These are phyloP conservation scores for Phlebiopsis flavidoalba DNA, from an alignment of 768 basidiomycete species.

Conservation along the genomic window DNA sequence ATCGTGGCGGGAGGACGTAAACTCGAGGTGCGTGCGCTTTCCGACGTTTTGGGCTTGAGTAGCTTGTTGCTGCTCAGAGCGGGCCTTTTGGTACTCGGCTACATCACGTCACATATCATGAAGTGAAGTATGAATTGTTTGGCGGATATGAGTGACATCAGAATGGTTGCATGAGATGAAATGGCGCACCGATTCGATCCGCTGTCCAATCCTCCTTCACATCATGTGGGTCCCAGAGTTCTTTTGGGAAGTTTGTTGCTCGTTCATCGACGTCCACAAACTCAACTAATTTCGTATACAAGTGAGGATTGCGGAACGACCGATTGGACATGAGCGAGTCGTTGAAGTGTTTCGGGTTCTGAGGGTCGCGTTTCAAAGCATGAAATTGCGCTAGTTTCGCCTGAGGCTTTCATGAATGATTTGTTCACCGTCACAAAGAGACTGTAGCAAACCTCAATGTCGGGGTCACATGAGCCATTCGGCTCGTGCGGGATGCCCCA, in stretches of 20 bases:
- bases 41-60: constrained; percentile 28
- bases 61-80: constrained; percentile 36
- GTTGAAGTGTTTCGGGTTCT: constrained; percentile 84
- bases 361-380: constrained; percentile 56
- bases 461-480: constrained; percentile 51
- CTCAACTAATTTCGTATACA: constrained; percentile 94
- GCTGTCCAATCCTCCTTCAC: constrained; percentile 70
- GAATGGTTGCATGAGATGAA: background rate
- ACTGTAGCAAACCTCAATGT: constrained; percentile 45
- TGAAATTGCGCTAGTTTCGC: constrained; percentile 79
- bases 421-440: background rate
- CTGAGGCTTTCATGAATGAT: constrained; percentile 33
- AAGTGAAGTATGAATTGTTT: background rate
- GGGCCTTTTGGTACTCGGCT: constrained; percentile 38
- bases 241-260: constrained; percentile 71
- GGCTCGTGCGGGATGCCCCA: constrained; percentile 75
- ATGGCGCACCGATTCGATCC: constrained; percentile 65
- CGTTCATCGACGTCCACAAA: constrained; percentile 90
- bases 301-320: constrained; percentile 92
- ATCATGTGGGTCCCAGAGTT: constrained; percentile 69
- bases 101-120: background rate
- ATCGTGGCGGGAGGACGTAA: constrained; percentile 24
- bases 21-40: constrained; percentile 39
- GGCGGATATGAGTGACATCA: background rate
- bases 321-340: constrained; percentile 91